phyloP scores from a whole-genome alignment of 768 basidiomycete species.

The Phaffia australis region DNA sequence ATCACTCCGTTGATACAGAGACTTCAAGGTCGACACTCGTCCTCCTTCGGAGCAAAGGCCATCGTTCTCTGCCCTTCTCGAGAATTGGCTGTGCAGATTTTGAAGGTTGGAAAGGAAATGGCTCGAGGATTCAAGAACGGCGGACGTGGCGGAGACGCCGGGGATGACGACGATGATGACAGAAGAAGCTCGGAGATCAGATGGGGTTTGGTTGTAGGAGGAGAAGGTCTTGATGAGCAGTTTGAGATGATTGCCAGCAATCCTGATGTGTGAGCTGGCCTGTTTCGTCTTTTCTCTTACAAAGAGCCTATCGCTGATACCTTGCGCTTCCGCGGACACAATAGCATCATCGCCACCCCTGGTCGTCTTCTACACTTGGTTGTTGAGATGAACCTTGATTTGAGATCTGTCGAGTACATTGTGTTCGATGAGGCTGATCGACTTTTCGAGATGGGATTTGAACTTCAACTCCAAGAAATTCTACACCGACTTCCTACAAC shows the following conservation, averaged over 20 bases:
- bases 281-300: constrained; percentile 10
- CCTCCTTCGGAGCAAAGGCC: constrained; percentile 70
- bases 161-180: constrained; percentile 43
- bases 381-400: constrained; percentile 90
- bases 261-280: constrained; percentile 72
- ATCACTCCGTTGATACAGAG: constrained; percentile 83
- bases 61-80: constrained; percentile 83
- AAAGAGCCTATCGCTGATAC: not conserved
- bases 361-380: constrained; percentile 92
- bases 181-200: constrained; percentile 52
- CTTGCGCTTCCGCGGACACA: too few species aligned
- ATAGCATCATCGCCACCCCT: constrained; percentile 90
- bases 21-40: constrained; percentile 66
- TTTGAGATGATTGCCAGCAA: constrained; percentile 90
- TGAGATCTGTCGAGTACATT: constrained; percentile 74
- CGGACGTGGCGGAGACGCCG: constrained; percentile 60
- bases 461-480: constrained; percentile 81
- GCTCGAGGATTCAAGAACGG: constrained; percentile 60
- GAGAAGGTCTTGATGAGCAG: constrained; percentile 89
- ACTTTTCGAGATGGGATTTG: constrained; percentile 97
- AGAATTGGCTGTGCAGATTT: constrained; percentile 84
- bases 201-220: constrained; percentile 93
- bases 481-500: constrained; percentile 71
- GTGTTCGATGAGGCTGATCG: constrained; percentile 98
- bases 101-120: constrained; percentile 92